These are phyloP conservation scores for Leersia perrieri DNA, from an alignment of 176 grass and related monocot genomes.

Conservation along the genomic window DNA sequence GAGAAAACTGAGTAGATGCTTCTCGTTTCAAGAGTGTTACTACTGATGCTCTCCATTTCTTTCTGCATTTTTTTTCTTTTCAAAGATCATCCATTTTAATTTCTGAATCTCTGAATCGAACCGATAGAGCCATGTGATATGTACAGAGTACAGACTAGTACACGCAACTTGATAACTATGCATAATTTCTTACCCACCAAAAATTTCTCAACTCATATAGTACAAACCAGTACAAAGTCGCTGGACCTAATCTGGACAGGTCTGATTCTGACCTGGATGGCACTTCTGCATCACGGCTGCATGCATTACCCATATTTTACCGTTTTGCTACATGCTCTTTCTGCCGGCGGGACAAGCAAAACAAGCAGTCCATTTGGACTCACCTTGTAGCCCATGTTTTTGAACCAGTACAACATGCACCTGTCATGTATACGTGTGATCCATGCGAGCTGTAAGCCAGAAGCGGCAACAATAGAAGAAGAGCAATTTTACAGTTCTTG, in stretches of 20 bases:
- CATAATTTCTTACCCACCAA: not conserved
- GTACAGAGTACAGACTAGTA: not conserved
- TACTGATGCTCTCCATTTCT: not conserved
- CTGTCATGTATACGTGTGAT: not conserved
- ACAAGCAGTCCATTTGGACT: not conserved
- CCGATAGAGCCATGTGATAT: not conserved
- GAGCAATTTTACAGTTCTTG: too few species aligned
- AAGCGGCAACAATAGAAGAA: not conserved
- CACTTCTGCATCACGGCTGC: not conserved
- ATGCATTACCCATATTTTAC: not conserved
- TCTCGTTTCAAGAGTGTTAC: not conserved
- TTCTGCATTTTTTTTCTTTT: not conserved
- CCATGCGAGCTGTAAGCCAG: not conserved
- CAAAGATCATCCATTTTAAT: not conserved
- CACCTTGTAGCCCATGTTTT: not conserved
- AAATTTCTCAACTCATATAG: not conserved
- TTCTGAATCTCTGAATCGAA: not conserved
- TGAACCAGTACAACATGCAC: not conserved
- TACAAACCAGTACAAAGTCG: not conserved
- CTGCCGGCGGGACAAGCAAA: not conserved
- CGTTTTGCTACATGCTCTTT: not conserved
- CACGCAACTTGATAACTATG: not conserved
- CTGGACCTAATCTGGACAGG: not conserved
- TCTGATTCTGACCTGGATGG: slow-evolving; percentile 14
- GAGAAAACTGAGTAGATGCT: not conserved